phyloP scores from a whole-genome alignment of 306 rosid species.

The Medicago truncatula region MtrunA17r5.0-ANR NC_053043.1:12555501-12556000 shows the following conservation, averaged over 20 bases:
- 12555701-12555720: background rate
- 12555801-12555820: no score
- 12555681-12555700: background rate
- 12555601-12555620: slow-evolving; percentile 6
- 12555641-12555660: background rate
- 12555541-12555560: background rate
- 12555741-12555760: no score
- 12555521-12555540: background rate
- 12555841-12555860: slow-evolving; percentile 77
- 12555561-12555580: background rate
- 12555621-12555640: background rate
- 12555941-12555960: slow-evolving; percentile 75
- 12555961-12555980: slow-evolving; percentile 58
- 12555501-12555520: no score
- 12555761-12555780: no score
- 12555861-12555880: slow-evolving; percentile 72
- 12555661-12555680: background rate
- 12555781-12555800: no score
- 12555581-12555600: background rate
- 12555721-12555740: background rate
- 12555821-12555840: background rate
- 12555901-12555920: slow-evolving; percentile 77
- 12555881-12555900: slow-evolving; percentile 74
- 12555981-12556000: slow-evolving; percentile 57
- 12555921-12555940: slow-evolving; percentile 80